Conservation (phyloP, 106 monocot species). For the Cymbidium sinense region DNA sequence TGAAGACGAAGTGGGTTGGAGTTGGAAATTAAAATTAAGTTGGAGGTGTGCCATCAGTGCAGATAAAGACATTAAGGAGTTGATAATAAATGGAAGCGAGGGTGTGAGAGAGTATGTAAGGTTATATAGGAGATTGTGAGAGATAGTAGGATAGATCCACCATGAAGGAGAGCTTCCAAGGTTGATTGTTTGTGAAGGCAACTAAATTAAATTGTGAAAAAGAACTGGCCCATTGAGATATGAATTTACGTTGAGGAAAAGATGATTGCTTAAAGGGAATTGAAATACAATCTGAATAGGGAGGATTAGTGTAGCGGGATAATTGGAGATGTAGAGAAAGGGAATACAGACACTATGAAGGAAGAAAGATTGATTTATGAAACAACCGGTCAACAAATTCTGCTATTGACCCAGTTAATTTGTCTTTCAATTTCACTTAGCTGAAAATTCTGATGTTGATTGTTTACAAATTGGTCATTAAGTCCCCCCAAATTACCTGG, state of each 20-base stretch:
- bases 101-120: not conserved
- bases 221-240: not conserved
- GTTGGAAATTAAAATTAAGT: not conserved
- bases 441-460: not conserved
- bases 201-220: not conserved
- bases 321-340: not conserved
- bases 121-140: not conserved
- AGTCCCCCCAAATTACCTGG: not conserved
- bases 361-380: not conserved
- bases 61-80: not conserved
- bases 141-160: not conserved
- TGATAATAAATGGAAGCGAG: not conserved
- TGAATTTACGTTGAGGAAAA: not conserved
- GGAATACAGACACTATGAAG: not conserved
- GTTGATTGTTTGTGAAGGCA: not conserved
- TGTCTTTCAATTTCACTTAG: not conserved
- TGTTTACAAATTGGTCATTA: not conserved
- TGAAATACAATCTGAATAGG: not conserved
- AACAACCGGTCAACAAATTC: too few relatives aligned
- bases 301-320: not conserved
- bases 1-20: not conserved
- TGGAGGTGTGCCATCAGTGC: not conserved
- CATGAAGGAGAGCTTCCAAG: not conserved
- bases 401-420: not conserved
- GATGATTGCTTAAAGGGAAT: not conserved